Evolutionary conservation across 352 stramenopile genomes (phyloP), one percentile per base, ranked within the genome.

Genomic region (Pythium periplocum): DNA sequence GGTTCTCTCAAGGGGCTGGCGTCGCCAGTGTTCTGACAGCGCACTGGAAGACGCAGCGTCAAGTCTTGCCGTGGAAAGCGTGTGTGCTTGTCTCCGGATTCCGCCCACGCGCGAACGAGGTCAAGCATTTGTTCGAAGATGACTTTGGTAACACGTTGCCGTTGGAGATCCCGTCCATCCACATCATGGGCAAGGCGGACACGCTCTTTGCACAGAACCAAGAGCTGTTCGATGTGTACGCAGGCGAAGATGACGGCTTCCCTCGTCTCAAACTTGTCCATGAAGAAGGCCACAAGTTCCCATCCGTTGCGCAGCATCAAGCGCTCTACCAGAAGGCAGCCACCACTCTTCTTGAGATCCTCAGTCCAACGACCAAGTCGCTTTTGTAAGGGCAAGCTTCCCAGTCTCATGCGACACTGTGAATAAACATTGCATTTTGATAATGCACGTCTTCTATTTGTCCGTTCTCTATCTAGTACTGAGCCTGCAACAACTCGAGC

Each of bases 221-320:
- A 43, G 73, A 73, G 38, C 61, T 92, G 36, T 64, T 74, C 35
- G 61, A 69, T 7, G 67, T 62, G 43, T 90, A 79, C 51, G 59
- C 71, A 4, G 46, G 36, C 31, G 62, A 59, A 11, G 46, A 52
- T 0, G 60, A 62, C 7, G 66, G 69, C 40, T 8, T 74, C 33
- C 62, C 59, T 31, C 61, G 62, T 17, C 48, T 69, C 53, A 66
- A 68, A 48, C 83, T 89, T 36, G 74, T 76, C 31, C 81, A 91
- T 50, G 71, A 88, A n/a, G 78, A 87, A 63, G 81, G 81, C n/a
- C 81, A 89, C 71, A 84, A 85, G 53, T 91, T 89, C 57, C 81
- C 81, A 26, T 73, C 78, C 7, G 66, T 69, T 0, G 38, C 64
- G 17, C 69, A 68, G 46, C 63, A 87, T 51, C 36, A 54, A 26